phyloP scores from a whole-genome alignment of 352 stramenopile species.

The Globisporangium iwayamae region DNA sequence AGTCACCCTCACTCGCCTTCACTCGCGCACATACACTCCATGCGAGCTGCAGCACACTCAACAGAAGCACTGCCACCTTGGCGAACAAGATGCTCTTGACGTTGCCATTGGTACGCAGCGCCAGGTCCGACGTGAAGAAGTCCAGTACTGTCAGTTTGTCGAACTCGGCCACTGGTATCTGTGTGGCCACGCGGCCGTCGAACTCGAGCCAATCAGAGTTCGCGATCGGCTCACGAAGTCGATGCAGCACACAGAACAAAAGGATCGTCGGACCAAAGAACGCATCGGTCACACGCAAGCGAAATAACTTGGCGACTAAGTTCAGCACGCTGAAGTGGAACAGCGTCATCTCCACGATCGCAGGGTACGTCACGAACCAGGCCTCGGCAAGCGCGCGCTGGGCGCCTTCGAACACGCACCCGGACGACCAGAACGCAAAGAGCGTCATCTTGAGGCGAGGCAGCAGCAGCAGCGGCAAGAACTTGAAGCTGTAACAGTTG shows the following conservation, averaged over 20 bases:
- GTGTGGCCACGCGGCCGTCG: background rate
- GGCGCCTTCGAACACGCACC: constrained; percentile 20
- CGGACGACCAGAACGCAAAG: constrained; percentile 25
- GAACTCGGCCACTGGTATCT: constrained; percentile 13
- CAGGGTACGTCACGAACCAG: constrained; percentile 36
- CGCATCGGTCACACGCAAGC: constrained; percentile 22
- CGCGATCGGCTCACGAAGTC: background rate
- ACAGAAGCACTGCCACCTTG: constrained; percentile 12
- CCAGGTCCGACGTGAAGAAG: constrained; percentile 13
- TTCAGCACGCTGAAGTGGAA: constrained; percentile 28
- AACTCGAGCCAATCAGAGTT: constrained; percentile 1
- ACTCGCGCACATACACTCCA: background rate
- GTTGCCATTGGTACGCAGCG: constrained; percentile 16
- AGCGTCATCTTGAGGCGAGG: constrained; percentile 20
- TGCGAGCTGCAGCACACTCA: background rate
- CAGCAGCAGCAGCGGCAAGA: constrained; percentile 22
- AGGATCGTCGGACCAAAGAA: constrained; percentile 27
- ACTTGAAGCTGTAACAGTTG: constrained; percentile 9
- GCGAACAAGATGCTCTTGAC: constrained; percentile 12
- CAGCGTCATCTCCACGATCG: constrained; percentile 25
- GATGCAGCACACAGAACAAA: constrained; percentile 17
- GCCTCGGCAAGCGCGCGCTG: constrained; percentile 19
- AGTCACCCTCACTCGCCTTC: background rate
- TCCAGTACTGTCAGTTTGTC: constrained; percentile 6
- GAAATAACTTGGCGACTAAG: constrained; percentile 7